Evolutionary conservation across 306 rosid species (phyloP).

Genomic region (Amphicarpaea edgeworthii): DNA sequence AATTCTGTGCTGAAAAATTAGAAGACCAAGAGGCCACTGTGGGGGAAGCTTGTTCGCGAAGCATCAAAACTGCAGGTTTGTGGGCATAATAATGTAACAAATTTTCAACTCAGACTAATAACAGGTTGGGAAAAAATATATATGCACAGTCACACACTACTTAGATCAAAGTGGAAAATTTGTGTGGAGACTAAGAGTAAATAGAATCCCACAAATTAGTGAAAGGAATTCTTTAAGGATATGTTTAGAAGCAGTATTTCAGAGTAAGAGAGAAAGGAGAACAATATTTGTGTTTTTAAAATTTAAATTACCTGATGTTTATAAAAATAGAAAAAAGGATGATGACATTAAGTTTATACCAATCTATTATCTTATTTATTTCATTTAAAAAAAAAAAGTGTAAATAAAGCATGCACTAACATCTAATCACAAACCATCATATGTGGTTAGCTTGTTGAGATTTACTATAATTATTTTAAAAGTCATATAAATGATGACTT

Average conservation of each 20-base stretch:
- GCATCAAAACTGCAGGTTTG: constrained; percentile 63
- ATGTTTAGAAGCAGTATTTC: neutral
- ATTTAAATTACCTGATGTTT: neutral
- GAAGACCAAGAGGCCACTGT: constrained; percentile 58
- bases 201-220: neutral
- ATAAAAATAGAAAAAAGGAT: neutral
- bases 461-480: neutral
- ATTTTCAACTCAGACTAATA: constrained; percentile 30
- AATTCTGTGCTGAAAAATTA: constrained; percentile 60
- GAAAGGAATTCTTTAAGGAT: neutral
- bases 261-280: neutral
- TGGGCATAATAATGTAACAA: constrained; percentile 28
- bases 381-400: neutral
- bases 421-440: neutral
- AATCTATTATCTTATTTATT: neutral
- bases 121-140: neutral
- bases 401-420: neutral
- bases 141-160: neutral
- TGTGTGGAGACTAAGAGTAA: neutral
- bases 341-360: neutral
- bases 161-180: neutral
- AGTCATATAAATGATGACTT: neutral
- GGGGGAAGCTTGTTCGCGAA: constrained; percentile 65
- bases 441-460: neutral
- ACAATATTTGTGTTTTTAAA: neutral